Conservation (phyloP, 805 yeast species). For the Cyberlindnera veronae region DNA sequence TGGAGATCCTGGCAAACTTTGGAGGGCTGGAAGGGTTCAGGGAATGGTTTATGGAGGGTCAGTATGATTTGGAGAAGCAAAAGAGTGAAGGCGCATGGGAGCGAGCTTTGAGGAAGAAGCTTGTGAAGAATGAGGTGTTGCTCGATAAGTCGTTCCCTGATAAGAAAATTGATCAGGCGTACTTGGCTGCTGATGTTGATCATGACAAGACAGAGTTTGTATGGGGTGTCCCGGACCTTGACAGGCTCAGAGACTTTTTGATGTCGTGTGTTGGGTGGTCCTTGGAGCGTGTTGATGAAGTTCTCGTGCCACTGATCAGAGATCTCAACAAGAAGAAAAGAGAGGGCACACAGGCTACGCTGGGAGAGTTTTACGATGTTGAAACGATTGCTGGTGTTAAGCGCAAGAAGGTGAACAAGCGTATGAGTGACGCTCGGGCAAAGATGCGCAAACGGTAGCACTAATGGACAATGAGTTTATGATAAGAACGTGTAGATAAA, state of each 20-base stretch:
- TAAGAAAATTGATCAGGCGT: conserved; percentile 64
- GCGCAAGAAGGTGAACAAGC: conserved; percentile 50
- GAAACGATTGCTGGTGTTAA: conserved; percentile 40
- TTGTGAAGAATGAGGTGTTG: conserved; percentile 51
- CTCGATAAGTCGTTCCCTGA: conserved; percentile 71
- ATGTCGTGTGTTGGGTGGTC: conserved; percentile 77
- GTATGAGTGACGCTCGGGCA: conserved; percentile 49
- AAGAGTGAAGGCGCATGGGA: conserved; percentile 44
- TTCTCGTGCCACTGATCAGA: conserved; percentile 78
- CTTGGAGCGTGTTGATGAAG: conserved; percentile 70
- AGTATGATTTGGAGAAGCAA: conserved; percentile 38
- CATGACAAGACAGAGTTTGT: conserved; percentile 69
- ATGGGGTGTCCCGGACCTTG: conserved; percentile 91
- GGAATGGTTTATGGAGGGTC: conserved; percentile 41
- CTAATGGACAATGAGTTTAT: neutral
- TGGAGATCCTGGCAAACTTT: conserved; percentile 89
- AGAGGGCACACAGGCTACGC: conserved; percentile 53
- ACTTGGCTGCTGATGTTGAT: conserved; percentile 79
- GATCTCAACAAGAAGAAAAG: conserved; percentile 65
- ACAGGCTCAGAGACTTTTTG: conserved; percentile 67
- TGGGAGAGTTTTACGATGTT: conserved; percentile 66
- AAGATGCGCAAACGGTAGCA: conserved; percentile 13
- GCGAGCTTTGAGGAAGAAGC: conserved; percentile 53
- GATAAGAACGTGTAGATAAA: too few species aligned
- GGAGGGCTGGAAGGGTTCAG: conserved; percentile 38